phyloP scores from a whole-genome alignment of 2,329 filamentous ascomycete species.

The Curvularia lunata region DNA sequence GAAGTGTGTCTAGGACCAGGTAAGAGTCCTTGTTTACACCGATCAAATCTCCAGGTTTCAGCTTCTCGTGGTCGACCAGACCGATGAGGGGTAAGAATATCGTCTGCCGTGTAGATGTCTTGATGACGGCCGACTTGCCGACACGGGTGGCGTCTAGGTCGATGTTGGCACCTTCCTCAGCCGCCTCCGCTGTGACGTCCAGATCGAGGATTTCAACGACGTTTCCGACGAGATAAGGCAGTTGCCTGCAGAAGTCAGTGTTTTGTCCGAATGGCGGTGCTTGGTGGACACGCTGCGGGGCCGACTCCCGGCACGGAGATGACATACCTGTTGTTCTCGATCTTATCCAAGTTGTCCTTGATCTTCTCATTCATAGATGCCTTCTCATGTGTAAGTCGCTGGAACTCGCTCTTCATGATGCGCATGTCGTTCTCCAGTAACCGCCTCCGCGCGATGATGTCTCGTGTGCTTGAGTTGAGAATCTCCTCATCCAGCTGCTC shows the following conservation, averaged over 20 bases:
- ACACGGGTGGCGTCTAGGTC: constrained; percentile 95
- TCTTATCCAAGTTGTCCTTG: constrained; percentile 98
- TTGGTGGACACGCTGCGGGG: constrained; percentile 8
- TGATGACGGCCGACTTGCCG: constrained; percentile 98
- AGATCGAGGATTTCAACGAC: constrained; percentile 97
- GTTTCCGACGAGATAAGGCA: constrained; percentile 97
- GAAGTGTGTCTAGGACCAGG: constrained; percentile 92
- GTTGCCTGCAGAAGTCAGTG: constrained; percentile 67
- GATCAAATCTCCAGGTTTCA: constrained; percentile 95
- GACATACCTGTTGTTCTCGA: constrained; percentile 92
- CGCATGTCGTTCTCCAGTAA: constrained; percentile 96
- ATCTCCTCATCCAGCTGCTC: constrained; percentile 93
- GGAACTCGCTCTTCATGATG: constrained; percentile 98
- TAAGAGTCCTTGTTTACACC: constrained; percentile 99
- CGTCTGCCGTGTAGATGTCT: constrained; percentile 96
- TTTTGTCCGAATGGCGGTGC: not conserved
- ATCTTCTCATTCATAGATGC: constrained; percentile 97
- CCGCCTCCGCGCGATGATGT: constrained; percentile 88
- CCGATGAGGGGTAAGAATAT: constrained; percentile 98
- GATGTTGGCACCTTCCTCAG: constrained; percentile 97
- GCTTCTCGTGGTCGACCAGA: constrained; percentile 90
- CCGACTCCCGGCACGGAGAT: not conserved
- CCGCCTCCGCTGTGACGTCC: constrained; percentile 93
- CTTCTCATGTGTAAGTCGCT: constrained; percentile 94
- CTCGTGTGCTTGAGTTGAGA: constrained; percentile 87